These are phyloP conservation scores for Tolypocladium amazonense DNA, from an alignment of 2,329 filamentous ascomycete genomes.

Conservation along the genomic window DNA sequence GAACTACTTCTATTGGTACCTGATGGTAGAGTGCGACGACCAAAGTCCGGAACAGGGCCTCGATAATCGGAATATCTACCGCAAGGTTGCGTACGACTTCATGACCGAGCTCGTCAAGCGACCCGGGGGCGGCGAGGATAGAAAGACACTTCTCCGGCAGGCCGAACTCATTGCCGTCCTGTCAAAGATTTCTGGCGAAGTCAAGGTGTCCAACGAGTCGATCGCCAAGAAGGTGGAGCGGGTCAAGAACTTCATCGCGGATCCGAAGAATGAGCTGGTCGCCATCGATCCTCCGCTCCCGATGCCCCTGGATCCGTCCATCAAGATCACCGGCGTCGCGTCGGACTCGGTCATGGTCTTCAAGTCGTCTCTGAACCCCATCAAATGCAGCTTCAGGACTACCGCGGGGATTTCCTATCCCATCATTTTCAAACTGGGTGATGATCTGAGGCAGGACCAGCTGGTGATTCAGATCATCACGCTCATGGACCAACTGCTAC, in stretches of 20 bases:
- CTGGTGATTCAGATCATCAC: constrained; percentile 96
- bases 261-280: constrained; percentile 82
- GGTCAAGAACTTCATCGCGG: constrained; percentile 73
- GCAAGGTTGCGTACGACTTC: constrained; percentile 91
- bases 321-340: constrained; percentile 68
- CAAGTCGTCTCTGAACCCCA: constrained; percentile 86
- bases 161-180: constrained; percentile 82
- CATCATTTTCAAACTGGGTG: constrained; percentile 94
- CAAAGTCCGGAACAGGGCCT: constrained; percentile 62
- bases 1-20: constrained; percentile 95
- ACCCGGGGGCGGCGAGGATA: constrained; percentile 58
- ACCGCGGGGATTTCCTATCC: constrained; percentile 68
- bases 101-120: constrained; percentile 75
- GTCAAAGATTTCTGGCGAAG: constrained; percentile 79
- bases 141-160: constrained; percentile 72
- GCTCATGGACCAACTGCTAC: constrained; percentile 89
- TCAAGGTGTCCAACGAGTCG: constrained; percentile 69
- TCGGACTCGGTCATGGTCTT: constrained; percentile 85
- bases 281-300: constrained; percentile 78
- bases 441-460: constrained; percentile 93
- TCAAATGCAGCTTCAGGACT: constrained; percentile 86
- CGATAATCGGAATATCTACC: constrained; percentile 75
- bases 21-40: constrained; percentile 96
- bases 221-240: constrained; percentile 72
- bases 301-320: constrained; percentile 75